Base-by-base conservation (phyloP, 202 grass and related monocot species). In the Digitaria exilis region DNA sequence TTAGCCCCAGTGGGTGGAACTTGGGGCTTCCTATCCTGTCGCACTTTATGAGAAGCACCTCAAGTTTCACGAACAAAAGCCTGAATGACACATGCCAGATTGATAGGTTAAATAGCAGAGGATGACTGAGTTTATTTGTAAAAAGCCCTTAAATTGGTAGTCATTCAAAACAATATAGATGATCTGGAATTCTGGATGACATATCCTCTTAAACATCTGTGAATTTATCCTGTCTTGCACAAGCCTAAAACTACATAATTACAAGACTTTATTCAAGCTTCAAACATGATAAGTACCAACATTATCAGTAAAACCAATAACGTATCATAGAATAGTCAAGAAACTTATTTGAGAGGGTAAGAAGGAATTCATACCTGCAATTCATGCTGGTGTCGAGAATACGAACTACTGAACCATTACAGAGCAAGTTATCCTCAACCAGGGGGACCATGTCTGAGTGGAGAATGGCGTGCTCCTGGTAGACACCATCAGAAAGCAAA, bases 401-500 rank as follows among this genome's bases (percentile, higher is more conserved):
- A 39, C 22, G 22, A 76, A 76, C 22, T 28, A 76, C 43, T 18
- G 73, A 59, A 26, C 56, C 37, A 3, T 30, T 11, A 7, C 74
- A 10, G 35, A 77, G 41, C 28, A 41, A 25, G n/a, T 56, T 24
- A 22, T 9, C 1, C 21, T 28, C 25, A 77, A 77, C 24, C 15
- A 77, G 54, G n/a, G 21, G 24, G 37, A 44, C 14, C 4, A 4
- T 43, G 73, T 61, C 3, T 15, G 16, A 5, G 17, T 5, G 7
- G 25, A 77, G 37, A 61, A 43, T 4, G 18, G 15, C 74, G 5
- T 17, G 5, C 24, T 5, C 25, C 24, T 60, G 43, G 25, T 77
- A 18, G 75, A 62, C 24, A 43, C 75, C 75, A 77, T 77, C 75
- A 8, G 75, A 77, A 22, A 77, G 75, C 25, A 21, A 43, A 77